Base-by-base conservation (phyloP, 164 flowering plant genomes). In the Chloranthus sessilifolius region DNA sequence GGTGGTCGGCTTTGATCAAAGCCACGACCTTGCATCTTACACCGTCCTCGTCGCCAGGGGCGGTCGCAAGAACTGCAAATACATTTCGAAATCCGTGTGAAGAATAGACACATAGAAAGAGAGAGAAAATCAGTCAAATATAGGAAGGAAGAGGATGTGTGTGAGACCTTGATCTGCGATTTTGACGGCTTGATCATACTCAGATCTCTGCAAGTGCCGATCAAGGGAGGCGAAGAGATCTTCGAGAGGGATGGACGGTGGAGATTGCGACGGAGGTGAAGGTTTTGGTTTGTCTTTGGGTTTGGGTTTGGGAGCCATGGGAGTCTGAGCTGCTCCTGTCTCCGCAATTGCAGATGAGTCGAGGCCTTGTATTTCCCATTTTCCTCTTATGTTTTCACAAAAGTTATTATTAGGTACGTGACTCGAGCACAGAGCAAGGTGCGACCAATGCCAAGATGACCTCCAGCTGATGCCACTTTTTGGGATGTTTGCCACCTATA, bases 281-380 rank as follows among this genome's bases (percentile, higher is more conserved):
- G 90, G 59, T 42, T 66, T 83, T 8, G 78, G 63, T 39, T 80
- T 88, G 46, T 73, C 84, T 55, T 72, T 85, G 17, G 83, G 28
- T 59, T 86, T 89, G 35, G 97, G 28, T 59, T 86, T 89, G 35
- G 97, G 95, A 58, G 95, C 79, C 98, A 91, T 87, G 54, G 63
- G n/a, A n/a, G n/a, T n/a, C n/a, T n/a, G n/a, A n/a, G n/a, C n/a
- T n/a, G n/a, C n/a, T n/a, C n/a, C n/a, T n/a, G n/a, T n/a, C n/a
- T n/a, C n/a, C n/a, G n/a, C n/a, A n/a, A n/a, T n/a, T n/a, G n/a
- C n/a, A n/a, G n/a, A n/a, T n/a, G n/a, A n/a, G n/a, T n/a, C n/a
- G n/a, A n/a, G n/a, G n/a, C n/a, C n/a, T n/a, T n/a, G n/a, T n/a
- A n/a, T n/a, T n/a, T n/a, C n/a, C n/a, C n/a, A n/a, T n/a, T n/a